Conservation (phyloP, 352 stramenopile species). For the Phytophthora boehmeriae region DNA sequence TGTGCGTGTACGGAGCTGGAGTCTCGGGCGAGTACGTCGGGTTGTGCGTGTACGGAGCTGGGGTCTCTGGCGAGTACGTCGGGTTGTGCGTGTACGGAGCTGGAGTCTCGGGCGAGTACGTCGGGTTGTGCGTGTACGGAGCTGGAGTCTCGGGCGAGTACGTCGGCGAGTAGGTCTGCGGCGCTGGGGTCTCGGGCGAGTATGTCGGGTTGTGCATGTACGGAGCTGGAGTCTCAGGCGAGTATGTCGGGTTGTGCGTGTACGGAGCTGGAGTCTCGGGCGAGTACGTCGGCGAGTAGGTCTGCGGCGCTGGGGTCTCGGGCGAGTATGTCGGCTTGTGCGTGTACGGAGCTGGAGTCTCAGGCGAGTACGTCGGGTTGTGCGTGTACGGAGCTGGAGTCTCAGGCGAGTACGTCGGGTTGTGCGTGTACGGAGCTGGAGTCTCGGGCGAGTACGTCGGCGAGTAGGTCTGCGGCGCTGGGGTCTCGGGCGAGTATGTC, state of each 20-base stretch:
- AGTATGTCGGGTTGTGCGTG: neutral
- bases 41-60: neutral
- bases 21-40: conserved; percentile 2
- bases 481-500: neutral
- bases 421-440: neutral
- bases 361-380: neutral
- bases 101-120: neutral
- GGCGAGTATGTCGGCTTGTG: neutral
- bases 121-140: no score
- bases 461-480: neutral
- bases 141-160: conserved; percentile 9
- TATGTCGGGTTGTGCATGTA: neutral
- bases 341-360: neutral
- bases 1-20: neutral
- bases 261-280: neutral
- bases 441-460: neutral
- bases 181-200: neutral
- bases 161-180: neutral
- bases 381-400: neutral
- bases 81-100: neutral
- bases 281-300: neutral
- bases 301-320: neutral
- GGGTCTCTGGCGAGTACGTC: neutral
- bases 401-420: neutral
- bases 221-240: neutral